Conservation (phyloP, 2,329 filamentous ascomycete species). For the Paraconiothyrium brasiliense region DNA sequence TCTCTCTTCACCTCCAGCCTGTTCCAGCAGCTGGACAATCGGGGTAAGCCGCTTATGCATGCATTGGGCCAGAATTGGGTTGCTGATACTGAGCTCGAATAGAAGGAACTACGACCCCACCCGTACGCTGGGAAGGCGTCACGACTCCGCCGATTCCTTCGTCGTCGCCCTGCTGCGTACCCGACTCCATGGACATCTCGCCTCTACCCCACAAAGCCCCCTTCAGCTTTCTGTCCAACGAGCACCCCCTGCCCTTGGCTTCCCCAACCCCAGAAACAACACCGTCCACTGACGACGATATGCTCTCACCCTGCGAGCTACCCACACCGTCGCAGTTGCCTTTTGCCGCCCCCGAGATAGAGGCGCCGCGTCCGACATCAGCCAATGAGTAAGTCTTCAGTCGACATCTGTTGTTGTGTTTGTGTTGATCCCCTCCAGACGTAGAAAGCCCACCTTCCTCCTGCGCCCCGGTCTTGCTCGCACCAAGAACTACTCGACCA, state of each 20-base stretch:
- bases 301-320: constrained; percentile 50
- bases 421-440: constrained; percentile 38
- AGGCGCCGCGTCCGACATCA: constrained; percentile 47
- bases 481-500: constrained; percentile 78
- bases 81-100: constrained; percentile 40
- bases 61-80: constrained; percentile 22
- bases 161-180: constrained; percentile 77
- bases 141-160: constrained; percentile 86
- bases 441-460: constrained; percentile 61
- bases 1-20: constrained; percentile 82
- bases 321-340: constrained; percentile 35
- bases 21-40: constrained; percentile 66
- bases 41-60: constrained; percentile 62
- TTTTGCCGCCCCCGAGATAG: constrained; percentile 36
- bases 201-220: constrained; percentile 85
- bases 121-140: constrained; percentile 68
- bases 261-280: constrained; percentile 69
- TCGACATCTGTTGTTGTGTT: background rate
- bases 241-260: constrained; percentile 75
- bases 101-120: constrained; percentile 57
- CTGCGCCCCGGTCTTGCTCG: constrained; percentile 79
- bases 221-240: constrained; percentile 63
- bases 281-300: constrained; percentile 55
- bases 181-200: constrained; percentile 91
- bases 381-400: constrained; percentile 47